Conservation (phyloP, 1,139 yeast genomes). For the Arxiozyma bovina region DNA sequence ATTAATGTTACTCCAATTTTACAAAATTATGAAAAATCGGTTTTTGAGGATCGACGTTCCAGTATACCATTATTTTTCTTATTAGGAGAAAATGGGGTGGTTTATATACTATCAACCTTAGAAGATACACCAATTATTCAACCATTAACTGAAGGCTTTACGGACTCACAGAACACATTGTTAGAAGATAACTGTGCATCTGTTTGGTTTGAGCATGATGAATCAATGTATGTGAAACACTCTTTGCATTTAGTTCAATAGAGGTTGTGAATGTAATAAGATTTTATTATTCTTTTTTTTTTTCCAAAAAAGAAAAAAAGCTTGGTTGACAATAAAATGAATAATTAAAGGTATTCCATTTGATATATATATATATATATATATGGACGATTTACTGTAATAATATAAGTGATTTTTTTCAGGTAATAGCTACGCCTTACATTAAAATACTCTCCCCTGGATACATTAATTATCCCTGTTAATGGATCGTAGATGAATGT, state of each 20-base stretch:
- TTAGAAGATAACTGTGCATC: not conserved
- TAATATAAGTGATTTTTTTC: not conserved
- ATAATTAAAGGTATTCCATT: not conserved
- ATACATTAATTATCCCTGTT: no score
- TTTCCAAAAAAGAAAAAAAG: no score
- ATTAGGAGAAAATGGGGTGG: not conserved
- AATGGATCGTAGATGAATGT: no score
- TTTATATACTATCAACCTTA: not conserved
- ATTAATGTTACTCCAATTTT: not conserved
- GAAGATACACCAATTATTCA: not conserved
- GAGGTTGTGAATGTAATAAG: not conserved
- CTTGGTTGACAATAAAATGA: no score
- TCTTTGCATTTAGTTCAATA: not conserved
- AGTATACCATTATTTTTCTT: conserved; percentile 2
- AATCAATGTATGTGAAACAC: not conserved
- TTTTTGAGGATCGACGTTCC: not conserved
- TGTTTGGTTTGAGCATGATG: not conserved
- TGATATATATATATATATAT: no score
- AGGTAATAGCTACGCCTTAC: no score
- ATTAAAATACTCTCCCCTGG: no score
- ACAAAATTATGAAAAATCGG: not conserved
- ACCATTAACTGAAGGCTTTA: not conserved
- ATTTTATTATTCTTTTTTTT: no score
- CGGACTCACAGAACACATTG: not conserved
- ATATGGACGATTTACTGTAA: not conserved